phyloP scores from a whole-genome alignment of 768 basidiomycete genomes.

The Hygrophoropsis aurantiaca region DNA sequence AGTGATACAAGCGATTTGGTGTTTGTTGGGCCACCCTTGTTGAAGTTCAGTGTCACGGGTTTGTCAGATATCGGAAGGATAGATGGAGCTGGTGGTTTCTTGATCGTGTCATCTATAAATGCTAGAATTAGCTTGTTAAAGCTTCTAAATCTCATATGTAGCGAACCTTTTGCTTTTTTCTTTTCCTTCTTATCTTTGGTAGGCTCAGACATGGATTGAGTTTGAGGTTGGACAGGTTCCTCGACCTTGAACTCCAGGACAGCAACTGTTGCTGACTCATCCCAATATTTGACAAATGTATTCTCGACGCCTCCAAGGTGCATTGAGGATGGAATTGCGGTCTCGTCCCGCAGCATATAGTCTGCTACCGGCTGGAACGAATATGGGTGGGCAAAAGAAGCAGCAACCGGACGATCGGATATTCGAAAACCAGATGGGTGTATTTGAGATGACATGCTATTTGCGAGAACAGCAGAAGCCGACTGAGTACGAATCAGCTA shows the following conservation, averaged over 20 bases:
- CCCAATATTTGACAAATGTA: constrained; percentile 88
- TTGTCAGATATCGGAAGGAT: constrained; percentile 74
- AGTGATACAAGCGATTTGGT: constrained; percentile 18
- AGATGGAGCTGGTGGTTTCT: constrained; percentile 56
- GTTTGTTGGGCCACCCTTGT: constrained; percentile 39
- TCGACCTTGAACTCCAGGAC: constrained; percentile 81
- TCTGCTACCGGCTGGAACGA: constrained; percentile 85
- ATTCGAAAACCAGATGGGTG: constrained; percentile 96
- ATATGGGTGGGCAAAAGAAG: constrained; percentile 89
- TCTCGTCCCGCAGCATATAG: constrained; percentile 72
- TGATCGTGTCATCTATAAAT: constrained; percentile 32
- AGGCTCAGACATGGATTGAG: constrained; percentile 38
- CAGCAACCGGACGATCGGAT: constrained; percentile 83
- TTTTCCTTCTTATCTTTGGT: constrained; percentile 61
- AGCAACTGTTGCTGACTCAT: constrained; percentile 76
- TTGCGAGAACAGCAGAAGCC: constrained; percentile 76
- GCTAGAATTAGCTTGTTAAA: constrained; percentile 2
- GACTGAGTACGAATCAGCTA: constrained; percentile 48
- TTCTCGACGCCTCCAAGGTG: constrained; percentile 72
- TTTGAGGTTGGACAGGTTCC: constrained; percentile 41
- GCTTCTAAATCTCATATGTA: not conserved
- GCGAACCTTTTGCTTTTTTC: constrained; percentile 56
- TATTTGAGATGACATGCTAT: constrained; percentile 82
- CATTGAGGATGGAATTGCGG: constrained; percentile 65
- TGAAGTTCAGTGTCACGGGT: constrained; percentile 78